Percentiles rank a stretch among this genome's conserved stretches.
phyloP scores from a whole-genome alignment of 345 rosid species.

The Rhizophora apiculata region DNA sequence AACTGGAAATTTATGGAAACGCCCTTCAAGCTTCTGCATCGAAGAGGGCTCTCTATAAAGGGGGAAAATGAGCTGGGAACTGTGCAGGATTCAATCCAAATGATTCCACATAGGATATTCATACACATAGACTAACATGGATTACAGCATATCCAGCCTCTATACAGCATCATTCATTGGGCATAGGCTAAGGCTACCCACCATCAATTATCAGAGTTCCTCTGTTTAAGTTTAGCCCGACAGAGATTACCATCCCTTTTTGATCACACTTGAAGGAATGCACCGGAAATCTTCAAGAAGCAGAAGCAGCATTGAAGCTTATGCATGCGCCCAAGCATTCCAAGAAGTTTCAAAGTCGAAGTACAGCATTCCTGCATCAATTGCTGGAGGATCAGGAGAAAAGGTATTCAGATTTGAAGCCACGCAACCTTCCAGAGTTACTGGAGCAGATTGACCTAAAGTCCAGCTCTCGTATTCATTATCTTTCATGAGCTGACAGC shows the following conservation, averaged over 20 bases:
- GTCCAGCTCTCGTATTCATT: conserved; percentile 27
- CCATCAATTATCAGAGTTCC: conserved; percentile 17
- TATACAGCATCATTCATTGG: conserved; percentile 24
- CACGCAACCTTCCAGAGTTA: conserved; percentile 14
- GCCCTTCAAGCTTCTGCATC: background rate
- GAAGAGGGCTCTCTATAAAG: background rate
- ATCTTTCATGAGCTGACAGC: conserved; percentile 9
- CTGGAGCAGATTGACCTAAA: conserved; percentile 13
- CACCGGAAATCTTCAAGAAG: conserved; percentile 8
- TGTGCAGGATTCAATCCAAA: background rate
- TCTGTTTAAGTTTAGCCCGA: conserved; percentile 13
- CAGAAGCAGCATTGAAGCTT: conserved; percentile 12
- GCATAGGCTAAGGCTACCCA: conserved; percentile 18
- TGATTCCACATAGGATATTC: conserved; percentile 8
- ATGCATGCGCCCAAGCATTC: conserved; percentile 30
- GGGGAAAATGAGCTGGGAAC: too few relatives aligned
- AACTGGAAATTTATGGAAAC: background rate
- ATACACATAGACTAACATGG: background rate
- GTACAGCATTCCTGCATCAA: conserved; percentile 37
- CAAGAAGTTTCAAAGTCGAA: conserved; percentile 43
- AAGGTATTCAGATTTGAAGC: conserved; percentile 15
- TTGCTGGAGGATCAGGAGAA: conserved; percentile 22
- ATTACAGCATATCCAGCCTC: conserved; percentile 7
- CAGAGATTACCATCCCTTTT: conserved; percentile 1
- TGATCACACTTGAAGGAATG: conserved; percentile 1